These are phyloP conservation scores for Ophiobolus disseminans DNA, from an alignment of 2,329 filamentous ascomycete species.

Conservation along the genomic window DNA sequence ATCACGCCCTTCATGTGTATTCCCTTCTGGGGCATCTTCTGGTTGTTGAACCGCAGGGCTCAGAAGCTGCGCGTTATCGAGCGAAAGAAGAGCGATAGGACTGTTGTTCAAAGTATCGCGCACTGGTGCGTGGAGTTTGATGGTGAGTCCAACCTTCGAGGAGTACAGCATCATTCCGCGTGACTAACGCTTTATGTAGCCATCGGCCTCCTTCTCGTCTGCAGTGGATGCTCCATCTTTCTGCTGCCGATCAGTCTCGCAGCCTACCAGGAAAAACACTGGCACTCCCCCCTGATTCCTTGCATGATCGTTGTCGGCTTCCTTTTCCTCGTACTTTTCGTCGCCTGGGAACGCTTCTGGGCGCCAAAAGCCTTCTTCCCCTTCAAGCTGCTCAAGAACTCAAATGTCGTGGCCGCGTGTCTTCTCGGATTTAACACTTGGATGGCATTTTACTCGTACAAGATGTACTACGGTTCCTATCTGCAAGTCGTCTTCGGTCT, in stretches of 20 bases:
- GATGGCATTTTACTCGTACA: constrained; percentile 38
- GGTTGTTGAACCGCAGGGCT: constrained; percentile 66
- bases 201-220: constrained; percentile 67
- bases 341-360: constrained; percentile 47
- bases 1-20: constrained; percentile 63
- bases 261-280: constrained; percentile 31
- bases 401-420: constrained; percentile 60
- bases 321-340: constrained; percentile 42
- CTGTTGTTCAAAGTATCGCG: constrained; percentile 53
- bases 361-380: constrained; percentile 51
- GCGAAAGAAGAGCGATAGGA: constrained; percentile 53
- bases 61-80: constrained; percentile 58
- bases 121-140: constrained; percentile 70
- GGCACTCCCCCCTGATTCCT: constrained; percentile 46
- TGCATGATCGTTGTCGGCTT: constrained; percentile 47
- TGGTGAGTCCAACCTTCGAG: constrained; percentile 10
- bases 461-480: constrained; percentile 45
- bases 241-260: constrained; percentile 70
- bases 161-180: neutral
- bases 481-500: constrained; percentile 46
- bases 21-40: constrained; percentile 62
- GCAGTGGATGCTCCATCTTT: constrained; percentile 66
- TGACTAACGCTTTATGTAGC: constrained; percentile 29
- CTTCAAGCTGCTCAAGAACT: constrained; percentile 55
- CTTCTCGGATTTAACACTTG: constrained; percentile 37